These are phyloP conservation scores for Schizochytrium sp. DNA, from an alignment of 108 stramenopile genomes.

Conservation along the genomic window DNA sequence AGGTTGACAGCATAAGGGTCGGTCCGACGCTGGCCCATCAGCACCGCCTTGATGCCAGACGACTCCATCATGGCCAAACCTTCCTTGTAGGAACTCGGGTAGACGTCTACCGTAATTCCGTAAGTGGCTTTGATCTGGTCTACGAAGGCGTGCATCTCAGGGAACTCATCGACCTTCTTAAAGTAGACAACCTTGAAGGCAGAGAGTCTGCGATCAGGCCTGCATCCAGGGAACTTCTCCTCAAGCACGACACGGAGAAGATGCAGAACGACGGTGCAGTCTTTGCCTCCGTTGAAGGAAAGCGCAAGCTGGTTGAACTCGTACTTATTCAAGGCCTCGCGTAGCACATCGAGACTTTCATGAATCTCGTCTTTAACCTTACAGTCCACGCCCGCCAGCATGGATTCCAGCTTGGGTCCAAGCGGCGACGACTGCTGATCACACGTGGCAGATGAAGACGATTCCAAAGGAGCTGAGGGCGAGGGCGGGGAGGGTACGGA, in stretches of 20 bases:
- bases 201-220: neutral
- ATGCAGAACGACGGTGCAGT: slow-evolving; percentile 95
- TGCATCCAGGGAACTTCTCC: slow-evolving; percentile 77
- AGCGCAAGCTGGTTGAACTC: neutral
- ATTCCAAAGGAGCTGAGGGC: too few relatives aligned
- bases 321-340: slow-evolving; percentile 47
- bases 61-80: slow-evolving; percentile 66
- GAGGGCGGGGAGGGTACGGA: too few relatives aligned
- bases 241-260: slow-evolving; percentile 86
- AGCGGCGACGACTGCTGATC: neutral
- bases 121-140: slow-evolving; percentile 71
- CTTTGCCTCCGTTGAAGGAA: slow-evolving; percentile 98
- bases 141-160: slow-evolving; percentile 68
- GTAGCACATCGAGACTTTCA: slow-evolving; percentile 13
- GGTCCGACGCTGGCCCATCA: slow-evolving; percentile 89
- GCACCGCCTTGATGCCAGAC: slow-evolving; percentile 73
- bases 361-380: neutral
- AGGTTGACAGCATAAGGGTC: slow-evolving; percentile 80
- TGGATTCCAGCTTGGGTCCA: slow-evolving; percentile 14
- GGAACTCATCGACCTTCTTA: slow-evolving; percentile 68
- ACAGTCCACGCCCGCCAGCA: slow-evolving; percentile 38
- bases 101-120: slow-evolving; percentile 12
- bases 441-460: too few relatives aligned
- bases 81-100: slow-evolving; percentile 67
- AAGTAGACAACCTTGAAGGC: slow-evolving; percentile 71